Conservation (phyloP, 805 yeast genomes). For the Middelhovenomyces tepae region DNA sequence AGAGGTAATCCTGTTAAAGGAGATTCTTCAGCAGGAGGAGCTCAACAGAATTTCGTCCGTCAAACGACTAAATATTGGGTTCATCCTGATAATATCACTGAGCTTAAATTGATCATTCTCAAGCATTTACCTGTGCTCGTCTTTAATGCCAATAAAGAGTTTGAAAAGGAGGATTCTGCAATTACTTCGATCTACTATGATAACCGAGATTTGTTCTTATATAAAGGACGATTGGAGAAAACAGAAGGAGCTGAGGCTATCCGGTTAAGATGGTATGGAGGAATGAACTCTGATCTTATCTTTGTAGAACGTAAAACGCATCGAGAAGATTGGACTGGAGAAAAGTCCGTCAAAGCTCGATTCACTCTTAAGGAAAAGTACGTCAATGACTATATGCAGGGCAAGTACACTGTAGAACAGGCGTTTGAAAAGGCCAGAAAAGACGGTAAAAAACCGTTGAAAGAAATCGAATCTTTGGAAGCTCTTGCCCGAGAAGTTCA, state of each 20-base stretch:
- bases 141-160: slow-evolving; percentile 92
- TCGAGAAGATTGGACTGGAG: slow-evolving; percentile 99
- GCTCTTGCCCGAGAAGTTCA: slow-evolving; percentile 90
- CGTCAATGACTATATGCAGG: slow-evolving; percentile 75
- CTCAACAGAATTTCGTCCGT: slow-evolving; percentile 95
- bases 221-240: slow-evolving; percentile 88
- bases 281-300: slow-evolving; percentile 85
- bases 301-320: slow-evolving; percentile 97
- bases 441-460: slow-evolving; percentile 78
- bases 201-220: slow-evolving; percentile 78
- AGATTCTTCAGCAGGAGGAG: slow-evolving; percentile 96
- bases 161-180: slow-evolving; percentile 89
- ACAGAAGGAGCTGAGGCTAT: slow-evolving; percentile 99
- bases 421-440: slow-evolving; percentile 88
- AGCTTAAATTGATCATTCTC: slow-evolving; percentile 80
- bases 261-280: slow-evolving; percentile 98
- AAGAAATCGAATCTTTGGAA: slow-evolving; percentile 88
- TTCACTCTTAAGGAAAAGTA: slow-evolving; percentile 86
- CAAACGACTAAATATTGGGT: slow-evolving; percentile 99
- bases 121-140: slow-evolving; percentile 96
- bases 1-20: slow-evolving; percentile 93
- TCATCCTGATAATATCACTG: slow-evolving; percentile 96
- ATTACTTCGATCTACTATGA: slow-evolving; percentile 96
- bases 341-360: slow-evolving; percentile 96
- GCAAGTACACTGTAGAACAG: slow-evolving; percentile 78